These are phyloP conservation scores for Urochloa ruziziensis DNA, from an alignment of 176 grass and related monocot species.

Conservation along the genomic window DNA sequence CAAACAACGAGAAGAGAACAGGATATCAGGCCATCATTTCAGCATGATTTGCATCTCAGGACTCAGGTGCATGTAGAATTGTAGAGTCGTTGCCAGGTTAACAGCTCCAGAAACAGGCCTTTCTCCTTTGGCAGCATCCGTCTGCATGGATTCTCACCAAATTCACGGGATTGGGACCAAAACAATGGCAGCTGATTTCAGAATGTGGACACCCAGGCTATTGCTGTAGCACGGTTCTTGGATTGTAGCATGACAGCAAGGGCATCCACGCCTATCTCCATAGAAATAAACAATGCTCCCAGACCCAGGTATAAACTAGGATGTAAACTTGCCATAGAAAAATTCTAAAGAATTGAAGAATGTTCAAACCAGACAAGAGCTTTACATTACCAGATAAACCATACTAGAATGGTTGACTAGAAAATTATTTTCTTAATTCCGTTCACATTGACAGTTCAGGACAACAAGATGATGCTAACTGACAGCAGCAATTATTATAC, in stretches of 20 bases:
- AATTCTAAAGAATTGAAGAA: not conserved
- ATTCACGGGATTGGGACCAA: not conserved
- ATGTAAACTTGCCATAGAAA: not conserved
- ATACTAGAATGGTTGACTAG: not conserved
- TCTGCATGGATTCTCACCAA: not conserved
- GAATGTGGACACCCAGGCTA: not conserved
- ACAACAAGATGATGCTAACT: slow-evolving; percentile 3
- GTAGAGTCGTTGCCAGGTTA: not conserved
- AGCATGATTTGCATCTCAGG: not conserved
- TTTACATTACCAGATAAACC: not conserved
- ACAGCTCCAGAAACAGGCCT: not conserved
- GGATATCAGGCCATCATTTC: not conserved
- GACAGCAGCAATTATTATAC: not conserved
- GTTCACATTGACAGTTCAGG: not conserved
- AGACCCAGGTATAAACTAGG: slow-evolving; percentile 17
- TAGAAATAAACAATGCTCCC: not conserved
- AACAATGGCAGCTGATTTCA: not conserved
- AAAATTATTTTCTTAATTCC: slow-evolving; percentile 16
- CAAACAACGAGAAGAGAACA: slow-evolving; percentile 1
- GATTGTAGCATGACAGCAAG: not conserved
- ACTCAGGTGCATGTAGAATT: not conserved
- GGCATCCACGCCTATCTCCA: not conserved
- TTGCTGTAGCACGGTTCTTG: not conserved
- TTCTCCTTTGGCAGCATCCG: slow-evolving; percentile 8
- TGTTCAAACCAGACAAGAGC: slow-evolving; percentile 23